These are phyloP conservation scores for Aspergillus saccharolyticus DNA, from an alignment of 495 filamentous ascomycete species.

Conservation along the genomic window DNA sequence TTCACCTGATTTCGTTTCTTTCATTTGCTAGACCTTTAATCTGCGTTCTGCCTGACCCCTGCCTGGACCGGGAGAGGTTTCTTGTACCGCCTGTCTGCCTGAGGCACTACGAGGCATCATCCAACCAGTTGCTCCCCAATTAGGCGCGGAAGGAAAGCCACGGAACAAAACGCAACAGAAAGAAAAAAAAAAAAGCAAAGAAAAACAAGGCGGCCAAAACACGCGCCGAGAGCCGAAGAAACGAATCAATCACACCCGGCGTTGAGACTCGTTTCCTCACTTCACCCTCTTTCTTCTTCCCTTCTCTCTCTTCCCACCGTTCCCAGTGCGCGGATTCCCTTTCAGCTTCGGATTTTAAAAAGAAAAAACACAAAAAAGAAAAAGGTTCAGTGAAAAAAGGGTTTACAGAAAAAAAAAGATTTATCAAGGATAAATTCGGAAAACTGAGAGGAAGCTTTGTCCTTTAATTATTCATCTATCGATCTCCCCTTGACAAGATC, in stretches of 20 bases:
- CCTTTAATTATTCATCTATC: neutral
- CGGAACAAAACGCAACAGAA: conserved; percentile 10
- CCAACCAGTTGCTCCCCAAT: neutral
- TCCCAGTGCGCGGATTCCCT: neutral
- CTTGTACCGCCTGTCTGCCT: neutral
- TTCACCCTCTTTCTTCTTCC: neutral
- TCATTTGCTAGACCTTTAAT: conserved; percentile 6
- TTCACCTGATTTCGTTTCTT: conserved; percentile 10
- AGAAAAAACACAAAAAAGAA: conserved; percentile 7
- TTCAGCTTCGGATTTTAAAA: neutral
- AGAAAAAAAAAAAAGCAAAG: conserved; percentile 17
- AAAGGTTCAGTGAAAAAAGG: neutral
- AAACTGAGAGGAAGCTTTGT: neutral
- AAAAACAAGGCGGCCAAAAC: conserved; percentile 16
- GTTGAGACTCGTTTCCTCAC: conserved; percentile 5
- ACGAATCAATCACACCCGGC: conserved; percentile 6
- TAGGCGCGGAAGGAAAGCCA: conserved; percentile 16
- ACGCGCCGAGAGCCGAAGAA: conserved; percentile 2
- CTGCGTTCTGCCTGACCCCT: neutral
- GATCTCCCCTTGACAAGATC: neutral
- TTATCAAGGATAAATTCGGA: neutral
- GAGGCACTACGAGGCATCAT: neutral
- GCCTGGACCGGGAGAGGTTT: neutral
- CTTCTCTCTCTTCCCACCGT: neutral
- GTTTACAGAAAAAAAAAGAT: neutral